A percentile compares a stretch with the other conserved stretches of the same genome.
Conservation (phyloP, 2,329 filamentous ascomycete species). For the Hypoxylon sp. region DNA sequence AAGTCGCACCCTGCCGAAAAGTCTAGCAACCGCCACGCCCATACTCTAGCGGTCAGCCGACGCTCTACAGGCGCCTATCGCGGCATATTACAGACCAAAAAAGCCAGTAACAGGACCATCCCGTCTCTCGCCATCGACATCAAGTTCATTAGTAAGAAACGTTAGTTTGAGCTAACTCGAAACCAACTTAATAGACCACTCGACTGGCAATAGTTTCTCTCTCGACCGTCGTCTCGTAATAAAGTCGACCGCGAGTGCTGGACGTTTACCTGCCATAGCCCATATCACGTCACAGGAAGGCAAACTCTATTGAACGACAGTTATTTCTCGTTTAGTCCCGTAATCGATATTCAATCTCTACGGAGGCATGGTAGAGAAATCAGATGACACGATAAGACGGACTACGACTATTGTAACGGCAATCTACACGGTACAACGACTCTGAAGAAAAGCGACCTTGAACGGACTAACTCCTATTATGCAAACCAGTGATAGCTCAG, state of each 20-base stretch:
- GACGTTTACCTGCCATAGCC: neutral
- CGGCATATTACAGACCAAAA: neutral
- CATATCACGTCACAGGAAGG: too few species aligned
- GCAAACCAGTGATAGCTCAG: neutral
- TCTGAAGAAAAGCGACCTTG: neutral
- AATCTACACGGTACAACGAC: neutral
- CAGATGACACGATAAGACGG: neutral
- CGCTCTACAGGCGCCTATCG: neutral
- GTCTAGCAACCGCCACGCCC: neutral
- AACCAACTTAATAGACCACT: slow-evolving; percentile 3
- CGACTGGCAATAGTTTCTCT: neutral
- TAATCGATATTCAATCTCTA: neutral
- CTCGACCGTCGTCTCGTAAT: neutral
- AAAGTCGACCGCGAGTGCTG: neutral
- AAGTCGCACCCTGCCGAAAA: neutral
- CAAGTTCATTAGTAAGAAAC: neutral
- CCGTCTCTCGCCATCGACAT: neutral
- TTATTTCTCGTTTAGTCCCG: neutral
- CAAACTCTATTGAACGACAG: too few species aligned
- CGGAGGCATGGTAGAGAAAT: neutral
- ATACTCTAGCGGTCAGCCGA: neutral
- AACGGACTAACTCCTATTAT: neutral
- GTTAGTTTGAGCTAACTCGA: neutral
- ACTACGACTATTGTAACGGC: neutral
- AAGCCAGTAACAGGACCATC: neutral